Evolutionary conservation across 1,139 yeast genomes (phyloP), one percentile per base, ranked within the genome.

Genomic region (Pichiaceae sp.): DNA sequence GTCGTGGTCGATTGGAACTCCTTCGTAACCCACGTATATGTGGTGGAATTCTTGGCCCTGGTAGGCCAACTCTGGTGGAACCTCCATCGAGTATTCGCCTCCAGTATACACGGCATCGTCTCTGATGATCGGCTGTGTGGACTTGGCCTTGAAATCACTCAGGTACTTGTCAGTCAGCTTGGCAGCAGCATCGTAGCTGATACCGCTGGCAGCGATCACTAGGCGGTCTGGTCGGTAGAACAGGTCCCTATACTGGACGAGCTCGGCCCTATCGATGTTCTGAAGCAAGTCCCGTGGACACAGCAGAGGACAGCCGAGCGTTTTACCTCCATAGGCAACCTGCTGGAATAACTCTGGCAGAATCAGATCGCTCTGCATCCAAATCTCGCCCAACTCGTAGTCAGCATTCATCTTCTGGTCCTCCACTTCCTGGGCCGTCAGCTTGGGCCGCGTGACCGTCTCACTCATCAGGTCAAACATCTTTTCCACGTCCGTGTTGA

Each of bases 141-240:
- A 21, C 5, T 59, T 52, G 11, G 58, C 45, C 18, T 50, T 47
- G 75, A 86, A 72, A 44, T 71, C 76, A 8, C 87, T 91, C 38
- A 87, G 70, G 44, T 80, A 68, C 43, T 68, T 63, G 39, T 72
- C 68, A 0, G 83, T 81, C 41, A 83, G 64, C 35, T 70, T 72
- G 21, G 82, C 61, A 0, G 97, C 95, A 38, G 63, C 60, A 9
- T 72, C 75, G 50, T 84, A 87, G 1, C 78, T 72, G 11, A 89
- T 79, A 37, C 98, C 97, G 31, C 86, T 81, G 70, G 91, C 81
- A 8, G 96, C 91, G 32, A 89, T 76, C 9, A 91, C 95, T 19
- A 81, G 68, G 44, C 86, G 75, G 39, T 84, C 83, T 3, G 99
- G 97, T 32, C 74, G 78, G 60, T 75, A 89, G 43, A 85, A 77